These are phyloP conservation scores for Neurospora sp. DNA, from an alignment of 495 filamentous ascomycete species.

Conservation along the genomic window DNA sequence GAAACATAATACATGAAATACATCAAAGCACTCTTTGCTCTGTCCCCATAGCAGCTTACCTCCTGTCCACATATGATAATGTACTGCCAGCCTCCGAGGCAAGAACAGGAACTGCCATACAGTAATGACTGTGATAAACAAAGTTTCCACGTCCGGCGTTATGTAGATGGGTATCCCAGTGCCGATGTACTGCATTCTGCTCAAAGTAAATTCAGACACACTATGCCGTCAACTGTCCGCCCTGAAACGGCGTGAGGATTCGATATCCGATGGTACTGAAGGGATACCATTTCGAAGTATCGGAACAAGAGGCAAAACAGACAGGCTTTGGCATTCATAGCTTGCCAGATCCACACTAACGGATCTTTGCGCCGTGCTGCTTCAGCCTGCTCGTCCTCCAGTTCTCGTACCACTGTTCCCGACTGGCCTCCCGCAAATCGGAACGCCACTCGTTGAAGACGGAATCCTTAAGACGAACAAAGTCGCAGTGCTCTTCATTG, in stretches of 20 bases:
- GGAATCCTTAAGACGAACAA: constrained; percentile 77
- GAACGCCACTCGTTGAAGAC: constrained; percentile 90
- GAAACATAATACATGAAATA: constrained; percentile 16
- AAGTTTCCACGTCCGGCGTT: not conserved
- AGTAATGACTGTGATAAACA: not conserved
- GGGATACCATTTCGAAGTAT: not conserved
- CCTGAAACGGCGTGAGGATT: not conserved
- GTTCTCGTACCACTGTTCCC: constrained; percentile 91
- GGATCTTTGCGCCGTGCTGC: constrained; percentile 24
- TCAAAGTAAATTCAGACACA: not conserved
- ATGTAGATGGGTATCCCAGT: not conserved
- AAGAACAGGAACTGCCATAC: not conserved
- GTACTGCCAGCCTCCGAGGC: not conserved
- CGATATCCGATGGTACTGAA: not conserved
- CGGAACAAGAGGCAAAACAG: not conserved
- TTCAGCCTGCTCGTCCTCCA: constrained; percentile 70
- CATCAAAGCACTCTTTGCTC: not conserved
- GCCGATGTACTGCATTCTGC: not conserved
- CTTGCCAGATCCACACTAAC: constrained; percentile 6
- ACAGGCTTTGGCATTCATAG: not conserved
- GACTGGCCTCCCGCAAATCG: constrained; percentile 84
- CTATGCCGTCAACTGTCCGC: not conserved
- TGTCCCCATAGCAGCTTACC: not conserved
- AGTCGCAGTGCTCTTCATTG: constrained; percentile 85
- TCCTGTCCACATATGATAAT: not conserved